phyloP scores from a whole-genome alignment of 805 yeast species.

The Brettanomyces sp. region DNA sequence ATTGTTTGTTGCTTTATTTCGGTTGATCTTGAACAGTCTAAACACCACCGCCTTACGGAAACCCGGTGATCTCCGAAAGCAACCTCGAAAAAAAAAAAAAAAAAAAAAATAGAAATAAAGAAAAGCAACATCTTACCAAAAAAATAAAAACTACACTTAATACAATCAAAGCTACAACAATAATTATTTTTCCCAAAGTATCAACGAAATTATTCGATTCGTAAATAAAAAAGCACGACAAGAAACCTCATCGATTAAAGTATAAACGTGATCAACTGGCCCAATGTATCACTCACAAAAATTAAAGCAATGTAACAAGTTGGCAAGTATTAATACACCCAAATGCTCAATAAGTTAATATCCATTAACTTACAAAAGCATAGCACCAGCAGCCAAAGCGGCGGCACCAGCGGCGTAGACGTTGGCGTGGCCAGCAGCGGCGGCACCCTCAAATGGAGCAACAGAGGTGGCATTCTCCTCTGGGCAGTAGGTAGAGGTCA shows the following conservation, averaged over 20 bases:
- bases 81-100: background rate
- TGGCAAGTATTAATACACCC: background rate
- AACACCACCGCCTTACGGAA: too few species aligned
- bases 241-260: too few species aligned
- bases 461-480: constrained; percentile 9
- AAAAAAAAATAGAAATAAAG: background rate
- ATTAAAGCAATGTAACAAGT: background rate
- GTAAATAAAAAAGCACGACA: too few species aligned
- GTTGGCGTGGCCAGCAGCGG: constrained; percentile 9
- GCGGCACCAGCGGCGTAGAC: constrained; percentile 23
- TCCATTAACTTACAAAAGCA: constrained; percentile 14
- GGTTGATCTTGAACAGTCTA: too few species aligned
- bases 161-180: too few species aligned
- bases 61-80: too few species aligned
- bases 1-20: too few species aligned
- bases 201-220: too few species aligned
- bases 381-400: constrained; percentile 23
- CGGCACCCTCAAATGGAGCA: constrained; percentile 4
- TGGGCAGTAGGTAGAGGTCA: constrained; percentile 5
- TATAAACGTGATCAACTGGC: too few species aligned
- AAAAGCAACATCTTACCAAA: background rate
- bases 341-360: background rate
- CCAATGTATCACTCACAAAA: background rate
- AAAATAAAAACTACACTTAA: too few species aligned
- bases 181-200: too few species aligned